phyloP scores from a whole-genome alignment of 495 filamentous ascomycete genomes.

The Chaetomium tenue region DNA sequence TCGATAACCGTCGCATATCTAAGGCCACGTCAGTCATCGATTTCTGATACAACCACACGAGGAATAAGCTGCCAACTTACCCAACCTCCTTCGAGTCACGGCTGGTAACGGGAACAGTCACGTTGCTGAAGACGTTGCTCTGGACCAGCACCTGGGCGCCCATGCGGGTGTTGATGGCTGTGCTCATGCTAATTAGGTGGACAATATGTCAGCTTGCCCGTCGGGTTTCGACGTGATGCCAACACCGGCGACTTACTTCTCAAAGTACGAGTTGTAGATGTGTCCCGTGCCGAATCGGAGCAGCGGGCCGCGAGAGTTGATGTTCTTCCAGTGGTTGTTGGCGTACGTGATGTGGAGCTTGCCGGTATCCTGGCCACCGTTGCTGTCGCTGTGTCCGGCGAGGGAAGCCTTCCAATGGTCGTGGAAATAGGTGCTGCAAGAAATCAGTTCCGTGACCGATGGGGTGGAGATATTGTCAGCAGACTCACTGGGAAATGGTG shows the following conservation, averaged over 20 bases:
- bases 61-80: not conserved
- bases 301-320: slow-evolving; percentile 59
- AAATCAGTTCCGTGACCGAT: not conserved
- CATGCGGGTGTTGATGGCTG: slow-evolving; percentile 64
- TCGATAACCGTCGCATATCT: slow-evolving; percentile 48
- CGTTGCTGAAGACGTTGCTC: slow-evolving; percentile 56
- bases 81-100: slow-evolving; percentile 55
- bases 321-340: slow-evolving; percentile 62
- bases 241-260: slow-evolving; percentile 25
- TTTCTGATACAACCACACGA: not conserved
- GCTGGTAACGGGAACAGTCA: slow-evolving; percentile 50
- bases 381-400: slow-evolving; percentile 59
- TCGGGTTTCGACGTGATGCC: not conserved
- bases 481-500: slow-evolving; percentile 45
- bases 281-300: slow-evolving; percentile 63
- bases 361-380: slow-evolving; percentile 48
- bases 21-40: not conserved
- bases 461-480: not conserved
- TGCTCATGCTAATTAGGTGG: slow-evolving; percentile 38
- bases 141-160: slow-evolving; percentile 65
- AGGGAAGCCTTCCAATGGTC: slow-evolving; percentile 68
- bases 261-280: slow-evolving; percentile 48
- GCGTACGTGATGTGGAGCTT: slow-evolving; percentile 59
- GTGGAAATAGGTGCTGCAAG: slow-evolving; percentile 47
- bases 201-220: not conserved